phyloP scores from a whole-genome alignment of 1,284 basidiomycete genomes.

The Cutaneotrichosporon sp. region DNA sequence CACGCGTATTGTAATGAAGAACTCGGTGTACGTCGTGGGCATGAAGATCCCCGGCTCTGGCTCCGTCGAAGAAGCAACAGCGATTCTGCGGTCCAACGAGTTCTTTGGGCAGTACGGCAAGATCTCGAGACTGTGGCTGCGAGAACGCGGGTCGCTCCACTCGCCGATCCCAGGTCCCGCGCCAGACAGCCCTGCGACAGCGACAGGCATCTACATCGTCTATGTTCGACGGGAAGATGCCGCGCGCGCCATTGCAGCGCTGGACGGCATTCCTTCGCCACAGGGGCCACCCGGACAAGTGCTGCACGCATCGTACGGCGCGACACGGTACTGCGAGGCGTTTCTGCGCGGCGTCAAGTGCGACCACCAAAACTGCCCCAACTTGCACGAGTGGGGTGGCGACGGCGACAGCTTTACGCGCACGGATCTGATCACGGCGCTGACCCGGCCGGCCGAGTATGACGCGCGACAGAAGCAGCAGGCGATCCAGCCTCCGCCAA shows the following conservation, averaged over 20 bases:
- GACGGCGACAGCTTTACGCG: conserved; percentile 95
- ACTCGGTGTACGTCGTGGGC: conserved; percentile 93
- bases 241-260: conserved; percentile 81
- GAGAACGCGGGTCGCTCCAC: conserved; percentile 63
- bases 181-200: conserved; percentile 47
- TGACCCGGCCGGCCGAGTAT: conserved; percentile 43
- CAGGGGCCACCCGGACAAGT: conserved; percentile 66
- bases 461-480: conserved; percentile 42
- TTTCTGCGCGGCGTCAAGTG: conserved; percentile 86
- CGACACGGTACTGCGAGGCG: conserved; percentile 96
- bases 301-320: conserved; percentile 91
- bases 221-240: conserved; percentile 95
- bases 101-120: conserved; percentile 99
- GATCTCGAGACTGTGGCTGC: conserved; percentile 90
- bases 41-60: conserved; percentile 63
- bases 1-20: conserved; percentile 92
- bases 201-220: conserved; percentile 89
- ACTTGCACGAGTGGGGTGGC: conserved; percentile 95
- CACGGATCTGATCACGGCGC: conserved; percentile 80
- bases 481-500: conserved; percentile 25
- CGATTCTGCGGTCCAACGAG: conserved; percentile 87
- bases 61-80: conserved; percentile 90
- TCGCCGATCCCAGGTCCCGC: conserved; percentile 53
- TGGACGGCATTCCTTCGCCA: conserved; percentile 84
- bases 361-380: conserved; percentile 69